Evolutionary conservation across 2,329 filamentous ascomycete genomes (phyloP).

Genomic region (Aspergillus pseudonomiae): DNA sequence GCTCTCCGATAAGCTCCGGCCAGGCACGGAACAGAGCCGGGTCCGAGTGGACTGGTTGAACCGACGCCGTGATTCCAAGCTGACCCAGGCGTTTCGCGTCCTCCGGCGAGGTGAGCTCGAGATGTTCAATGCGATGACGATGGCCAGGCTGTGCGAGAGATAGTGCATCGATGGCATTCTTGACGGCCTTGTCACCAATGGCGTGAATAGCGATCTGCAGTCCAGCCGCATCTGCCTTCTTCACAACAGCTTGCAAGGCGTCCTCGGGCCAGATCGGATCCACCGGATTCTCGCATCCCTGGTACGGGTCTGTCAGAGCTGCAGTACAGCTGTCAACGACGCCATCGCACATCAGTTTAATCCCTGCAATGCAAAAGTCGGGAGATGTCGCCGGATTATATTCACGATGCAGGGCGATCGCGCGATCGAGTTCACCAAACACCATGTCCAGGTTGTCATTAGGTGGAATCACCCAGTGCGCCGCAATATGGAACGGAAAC

Average conservation of each 20-base stretch:
- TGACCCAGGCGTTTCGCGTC: constrained; percentile 52
- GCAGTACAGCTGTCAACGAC: constrained; percentile 57
- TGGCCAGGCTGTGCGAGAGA: constrained; percentile 44
- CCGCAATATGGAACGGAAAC: constrained; percentile 50
- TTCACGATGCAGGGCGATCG: constrained; percentile 45
- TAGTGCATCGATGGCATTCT: constrained; percentile 50
- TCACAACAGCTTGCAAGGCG: constrained; percentile 47
- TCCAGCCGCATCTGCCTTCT: constrained; percentile 46
- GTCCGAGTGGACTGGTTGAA: constrained; percentile 45
- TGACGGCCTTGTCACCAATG: constrained; percentile 53
- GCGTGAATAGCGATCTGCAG: constrained; percentile 56
- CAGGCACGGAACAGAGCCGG: constrained; percentile 53
- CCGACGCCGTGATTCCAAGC: constrained; percentile 49
- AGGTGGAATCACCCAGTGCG: constrained; percentile 53
- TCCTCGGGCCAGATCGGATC: constrained; percentile 52
- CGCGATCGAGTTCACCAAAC: constrained; percentile 48
- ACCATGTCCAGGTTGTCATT: constrained; percentile 42
- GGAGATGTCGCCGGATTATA: constrained; percentile 46
- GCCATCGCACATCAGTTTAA: constrained; percentile 56
- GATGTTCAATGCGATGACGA: constrained; percentile 55
- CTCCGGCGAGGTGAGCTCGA: constrained; percentile 52
- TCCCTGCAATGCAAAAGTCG: constrained; percentile 49
- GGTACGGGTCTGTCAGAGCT: constrained; percentile 51
- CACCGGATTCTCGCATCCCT: constrained; percentile 41
- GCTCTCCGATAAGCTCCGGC: constrained; percentile 48